phyloP scores from a whole-genome alignment of 306 rosid genomes.

The Oxytropis ochrocephala region DNA sequence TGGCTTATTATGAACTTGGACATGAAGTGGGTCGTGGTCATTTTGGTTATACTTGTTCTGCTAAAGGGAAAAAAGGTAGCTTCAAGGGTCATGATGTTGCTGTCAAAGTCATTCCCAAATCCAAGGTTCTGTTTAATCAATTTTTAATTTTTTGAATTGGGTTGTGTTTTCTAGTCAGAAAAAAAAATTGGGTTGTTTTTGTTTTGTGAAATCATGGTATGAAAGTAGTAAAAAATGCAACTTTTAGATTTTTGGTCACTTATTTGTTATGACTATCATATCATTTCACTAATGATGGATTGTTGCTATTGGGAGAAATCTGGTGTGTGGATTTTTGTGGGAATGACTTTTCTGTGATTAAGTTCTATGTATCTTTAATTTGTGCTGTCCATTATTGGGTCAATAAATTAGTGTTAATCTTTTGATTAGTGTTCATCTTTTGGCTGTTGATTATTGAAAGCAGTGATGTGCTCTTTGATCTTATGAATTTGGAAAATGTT shows the following conservation, averaged over 20 bases:
- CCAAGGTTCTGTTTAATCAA: slow-evolving; percentile 46
- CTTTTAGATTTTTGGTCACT: neutral
- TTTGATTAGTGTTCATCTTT: slow-evolving; percentile 10
- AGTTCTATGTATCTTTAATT: no score
- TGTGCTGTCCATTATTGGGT: no score
- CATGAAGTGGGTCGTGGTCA: slow-evolving; percentile 97
- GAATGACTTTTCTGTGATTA: neutral
- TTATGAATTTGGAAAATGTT: slow-evolving; percentile 20
- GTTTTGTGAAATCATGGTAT: neutral
- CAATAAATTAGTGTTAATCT: no score
- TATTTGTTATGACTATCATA: neutral
- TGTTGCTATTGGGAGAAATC: slow-evolving; percentile 12
- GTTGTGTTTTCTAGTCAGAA: neutral
- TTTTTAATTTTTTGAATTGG: neutral
- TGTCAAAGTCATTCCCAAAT: slow-evolving; percentile 86
- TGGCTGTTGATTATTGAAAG: slow-evolving; percentile 4
- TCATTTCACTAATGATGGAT: neutral
- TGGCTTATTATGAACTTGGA: slow-evolving; percentile 54
- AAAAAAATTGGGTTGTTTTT: neutral
- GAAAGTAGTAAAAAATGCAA: neutral
- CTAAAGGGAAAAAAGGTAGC: slow-evolving; percentile 64
- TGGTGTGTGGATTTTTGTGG: neutral
- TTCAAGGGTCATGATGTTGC: slow-evolving; percentile 82
- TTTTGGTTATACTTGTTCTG: slow-evolving; percentile 87
- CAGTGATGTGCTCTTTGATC: slow-evolving; percentile 16